Evolutionary conservation across 495 filamentous ascomycete genomes (phyloP).

Genomic region (Neurospora cerealis): DNA sequence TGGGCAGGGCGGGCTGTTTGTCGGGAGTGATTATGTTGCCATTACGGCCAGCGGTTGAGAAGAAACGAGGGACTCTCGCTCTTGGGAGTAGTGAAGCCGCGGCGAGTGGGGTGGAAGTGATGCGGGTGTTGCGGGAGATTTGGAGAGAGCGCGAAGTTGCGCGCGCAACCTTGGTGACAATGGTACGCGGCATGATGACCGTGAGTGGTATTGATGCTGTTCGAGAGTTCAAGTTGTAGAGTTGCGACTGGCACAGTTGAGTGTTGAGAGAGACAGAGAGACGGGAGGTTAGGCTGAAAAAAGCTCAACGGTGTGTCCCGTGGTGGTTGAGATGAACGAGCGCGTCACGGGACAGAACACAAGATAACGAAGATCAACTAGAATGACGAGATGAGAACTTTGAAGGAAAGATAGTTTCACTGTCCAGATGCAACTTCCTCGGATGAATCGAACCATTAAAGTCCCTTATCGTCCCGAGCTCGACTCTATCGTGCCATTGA

Average conservation of each 20-base stretch:
- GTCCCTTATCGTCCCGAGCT: background rate
- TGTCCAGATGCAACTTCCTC: background rate
- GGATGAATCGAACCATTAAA: background rate
- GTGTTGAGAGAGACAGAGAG: background rate
- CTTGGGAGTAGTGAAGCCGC: background rate
- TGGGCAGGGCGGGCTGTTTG: constrained; percentile 12
- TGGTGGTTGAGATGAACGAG: background rate
- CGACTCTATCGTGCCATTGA: background rate
- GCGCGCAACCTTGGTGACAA: constrained; percentile 15
- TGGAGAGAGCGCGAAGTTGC: constrained; percentile 11
- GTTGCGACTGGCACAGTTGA: background rate
- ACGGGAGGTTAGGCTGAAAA: background rate
- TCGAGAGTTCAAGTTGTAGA: background rate
- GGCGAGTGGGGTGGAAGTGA: constrained; percentile 2
- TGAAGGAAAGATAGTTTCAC: background rate
- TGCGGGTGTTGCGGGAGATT: background rate
- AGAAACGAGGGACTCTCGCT: background rate
- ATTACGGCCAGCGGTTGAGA: constrained; percentile 9
- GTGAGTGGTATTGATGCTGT: background rate
- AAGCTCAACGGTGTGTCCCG: background rate
- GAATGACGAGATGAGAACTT: background rate
- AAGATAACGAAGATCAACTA: background rate
- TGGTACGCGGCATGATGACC: constrained; percentile 20
- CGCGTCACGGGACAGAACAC: background rate
- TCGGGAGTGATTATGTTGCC: constrained; percentile 25